Evolutionary conservation across 2,329 filamentous ascomycete species (phyloP), one percentile per base, ranked within the genome.

Genomic region (Zopfia rhizophila): DNA sequence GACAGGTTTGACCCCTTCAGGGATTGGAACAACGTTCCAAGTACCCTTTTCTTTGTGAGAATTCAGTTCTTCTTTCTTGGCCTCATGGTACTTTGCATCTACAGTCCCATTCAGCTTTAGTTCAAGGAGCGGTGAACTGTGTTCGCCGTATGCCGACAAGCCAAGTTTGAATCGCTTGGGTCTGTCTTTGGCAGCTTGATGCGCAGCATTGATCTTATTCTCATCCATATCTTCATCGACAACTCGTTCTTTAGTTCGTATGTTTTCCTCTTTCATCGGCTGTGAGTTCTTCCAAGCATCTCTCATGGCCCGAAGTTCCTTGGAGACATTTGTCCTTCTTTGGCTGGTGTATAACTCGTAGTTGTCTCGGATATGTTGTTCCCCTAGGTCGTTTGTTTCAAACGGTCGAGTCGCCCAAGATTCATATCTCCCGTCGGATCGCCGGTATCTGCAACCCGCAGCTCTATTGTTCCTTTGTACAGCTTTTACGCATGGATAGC

Each of bases 11-110:
- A 37, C 18, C 24, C 33, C 18, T 19, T 37, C n/a, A 37, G 33
- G 33, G 4, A 37, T 14, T 23, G 13, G 33, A 24, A 37, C 18
- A 7, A 37, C 21, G 13, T 37, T 21, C 33, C n/a, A 37, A 23
- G 33, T 37, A 23, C 33, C 21, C 33, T 37, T 37, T 14, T 37
- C 33, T 23, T 37, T 13, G 13, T 37, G 18, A 37, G 33, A 7
- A 16, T 23, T 12, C 6, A 37, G 33, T 37, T 37, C 33, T 37
- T 37, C 18, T 19, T 37, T 37, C 33, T 37, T 37, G 16, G 33
- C 18, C 33, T 23, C 7, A 21, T 37, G 12, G 21, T 37, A 37
- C 24, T 37, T 37, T n/a, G 18, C 10, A 23, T 37, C n/a, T n/a
- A 21, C 24, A 11, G 13, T 12, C 7, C 12, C 24, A 13, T 21